Evolutionary conservation across 2,329 filamentous ascomycete genomes (phyloP), one percentile per base, ranked within the genome.

Genomic region (Diaporthe humulicola): DNA sequence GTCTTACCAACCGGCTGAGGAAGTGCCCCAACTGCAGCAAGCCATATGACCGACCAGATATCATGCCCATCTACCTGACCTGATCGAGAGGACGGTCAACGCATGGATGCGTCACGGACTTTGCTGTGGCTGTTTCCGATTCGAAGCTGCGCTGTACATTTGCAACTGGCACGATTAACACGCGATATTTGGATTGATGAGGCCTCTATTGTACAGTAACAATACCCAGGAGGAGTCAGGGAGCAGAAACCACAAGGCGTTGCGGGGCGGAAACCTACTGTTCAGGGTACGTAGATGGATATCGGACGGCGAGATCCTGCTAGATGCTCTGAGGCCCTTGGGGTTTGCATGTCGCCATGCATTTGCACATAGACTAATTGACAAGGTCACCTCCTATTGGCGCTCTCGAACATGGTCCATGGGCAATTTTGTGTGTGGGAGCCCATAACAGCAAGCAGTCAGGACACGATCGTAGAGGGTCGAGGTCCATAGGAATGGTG

Each of bases 21-120:
- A 98, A 98, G 84, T 99, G 97, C 81, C 97, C 97, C 3, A 96
- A 95, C 79, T 99, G 97, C 87, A 95, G 94, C 80, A 94, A 94
- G 84, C 92, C 95, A 5, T 99, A 99, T 82, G 96, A 98, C 80
- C 94, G 92, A 82, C 94, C 94, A 84, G 97, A 99, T 82, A 92
- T 95, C 76, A 97, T 98, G 95, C 86, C 89, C 30, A 90, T 92
- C 67, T 91, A 93, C 81, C 78, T 84, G 58, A 74, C 57, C 28
- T 72, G 42, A 72, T 38, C 4, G 15, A 30, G 56, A 54, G 28
- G 30, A 61, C 28, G 45, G 14, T 25, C 3, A 15, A 50, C 7
- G 57, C 45, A 40, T 52, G 40, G 70, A n/a, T 42, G 33, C 45
- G 33, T 28, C 45, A 52, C 58, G 30, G 40, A 40, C 22, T 25